Evolutionary conservation across 2,329 filamentous ascomycete genomes (phyloP).

Genomic region (Ceratocystis destructans): DNA sequence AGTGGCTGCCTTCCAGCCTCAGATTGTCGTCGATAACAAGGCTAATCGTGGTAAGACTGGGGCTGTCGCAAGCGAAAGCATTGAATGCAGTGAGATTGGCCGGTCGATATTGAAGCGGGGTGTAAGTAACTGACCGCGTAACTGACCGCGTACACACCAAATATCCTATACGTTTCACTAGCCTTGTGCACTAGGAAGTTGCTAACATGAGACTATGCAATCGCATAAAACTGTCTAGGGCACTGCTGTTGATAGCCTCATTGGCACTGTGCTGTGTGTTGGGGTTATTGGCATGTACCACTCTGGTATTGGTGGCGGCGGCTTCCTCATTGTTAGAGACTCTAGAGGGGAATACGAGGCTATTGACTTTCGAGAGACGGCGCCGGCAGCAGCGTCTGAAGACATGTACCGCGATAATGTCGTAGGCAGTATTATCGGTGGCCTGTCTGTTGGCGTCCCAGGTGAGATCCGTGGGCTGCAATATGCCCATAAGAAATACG

Average conservation of each 20-base stretch:
- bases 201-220: background rate
- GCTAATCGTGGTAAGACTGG: slow-evolving; percentile 28
- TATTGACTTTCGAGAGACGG: slow-evolving; percentile 81
- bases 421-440: slow-evolving; percentile 53
- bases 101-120: slow-evolving; percentile 44
- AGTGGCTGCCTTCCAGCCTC: background rate
- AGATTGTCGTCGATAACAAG: background rate
- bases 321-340: slow-evolving; percentile 71
- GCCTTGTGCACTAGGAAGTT: background rate
- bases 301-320: slow-evolving; percentile 74
- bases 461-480: slow-evolving; percentile 67
- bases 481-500: slow-evolving; percentile 60
- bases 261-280: slow-evolving; percentile 61
- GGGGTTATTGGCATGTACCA: slow-evolving; percentile 68
- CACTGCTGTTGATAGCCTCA: slow-evolving; percentile 63
- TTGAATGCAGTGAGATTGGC: slow-evolving; percentile 56
- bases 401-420: slow-evolving; percentile 73
- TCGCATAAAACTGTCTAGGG: slow-evolving; percentile 32
- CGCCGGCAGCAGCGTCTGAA: slow-evolving; percentile 64
- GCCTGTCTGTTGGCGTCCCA: slow-evolving; percentile 57
- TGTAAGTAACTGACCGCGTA: slow-evolving; percentile 28
- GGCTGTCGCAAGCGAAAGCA: slow-evolving; percentile 57
- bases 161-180: background rate
- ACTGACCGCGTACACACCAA: background rate
- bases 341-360: slow-evolving; percentile 65